Conservation (phyloP, 306 rosid genomes). For the Dryas octopetala region DNA sequence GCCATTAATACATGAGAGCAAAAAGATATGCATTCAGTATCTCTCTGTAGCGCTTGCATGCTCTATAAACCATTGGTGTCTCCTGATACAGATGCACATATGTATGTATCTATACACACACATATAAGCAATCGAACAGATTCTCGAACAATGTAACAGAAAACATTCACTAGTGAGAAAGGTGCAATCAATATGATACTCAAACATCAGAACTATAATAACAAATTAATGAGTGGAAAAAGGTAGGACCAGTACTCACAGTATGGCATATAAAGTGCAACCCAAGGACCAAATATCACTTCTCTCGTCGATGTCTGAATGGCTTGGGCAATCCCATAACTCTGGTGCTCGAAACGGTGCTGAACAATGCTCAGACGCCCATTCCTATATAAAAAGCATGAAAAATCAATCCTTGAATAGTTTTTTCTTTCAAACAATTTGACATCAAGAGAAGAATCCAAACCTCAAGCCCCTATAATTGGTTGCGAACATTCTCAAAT, state of each 20-base stretch:
- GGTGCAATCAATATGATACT: not conserved
- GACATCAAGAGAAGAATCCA: not conserved
- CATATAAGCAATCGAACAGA: not conserved
- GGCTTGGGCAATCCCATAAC: slow-evolving; percentile 99
- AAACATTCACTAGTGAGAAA: not conserved
- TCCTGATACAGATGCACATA: not conserved
- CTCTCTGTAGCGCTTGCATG: not conserved
- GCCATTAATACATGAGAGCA: not conserved
- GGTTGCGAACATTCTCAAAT: not conserved
- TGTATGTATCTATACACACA: not conserved
- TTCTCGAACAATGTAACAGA: not conserved
- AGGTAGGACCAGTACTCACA: slow-evolving; percentile 53
- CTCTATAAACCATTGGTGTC: not conserved
- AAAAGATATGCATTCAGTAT: not conserved
- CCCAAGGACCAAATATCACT: slow-evolving; percentile 97
- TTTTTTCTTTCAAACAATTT: not conserved
- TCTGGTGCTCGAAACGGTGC: slow-evolving; percentile 99
- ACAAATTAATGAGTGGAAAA: slow-evolving; percentile 4
- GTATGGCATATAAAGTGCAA: slow-evolving; percentile 95
- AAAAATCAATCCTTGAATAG: not conserved
- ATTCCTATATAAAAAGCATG: slow-evolving; percentile 63
- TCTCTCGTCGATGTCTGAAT: slow-evolving; percentile 84
- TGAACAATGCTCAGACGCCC: slow-evolving; percentile 97
- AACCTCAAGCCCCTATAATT: not conserved
- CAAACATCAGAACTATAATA: not conserved